Conservation (phyloP, 2,329 filamentous ascomycete genomes). For the Aspergillus sp. region DNA sequence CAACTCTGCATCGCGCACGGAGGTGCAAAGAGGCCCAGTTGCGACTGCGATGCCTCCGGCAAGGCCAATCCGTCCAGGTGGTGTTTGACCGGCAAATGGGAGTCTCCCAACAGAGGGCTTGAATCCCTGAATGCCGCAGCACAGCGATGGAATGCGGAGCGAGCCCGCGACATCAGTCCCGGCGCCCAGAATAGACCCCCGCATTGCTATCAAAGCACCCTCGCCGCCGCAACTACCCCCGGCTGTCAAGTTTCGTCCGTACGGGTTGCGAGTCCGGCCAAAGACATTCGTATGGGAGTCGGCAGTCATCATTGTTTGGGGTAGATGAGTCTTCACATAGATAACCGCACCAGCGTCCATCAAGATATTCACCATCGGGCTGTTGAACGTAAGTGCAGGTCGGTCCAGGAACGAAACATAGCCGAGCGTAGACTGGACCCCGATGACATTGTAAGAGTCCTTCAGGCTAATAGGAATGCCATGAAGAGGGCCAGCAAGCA, state of each 20-base stretch:
- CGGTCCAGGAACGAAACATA: slow-evolving; percentile 61
- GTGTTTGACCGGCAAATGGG: slow-evolving; percentile 50
- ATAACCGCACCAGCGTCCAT: slow-evolving; percentile 61
- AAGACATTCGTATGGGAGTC: slow-evolving; percentile 57
- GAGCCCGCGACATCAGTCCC: slow-evolving; percentile 59
- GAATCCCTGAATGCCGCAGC: slow-evolving; percentile 50
- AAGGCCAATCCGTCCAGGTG: slow-evolving; percentile 14
- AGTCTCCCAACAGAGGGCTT: slow-evolving; percentile 48
- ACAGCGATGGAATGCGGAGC: slow-evolving; percentile 49
- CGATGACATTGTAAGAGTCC: slow-evolving; percentile 48
- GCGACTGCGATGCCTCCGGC: slow-evolving; percentile 19
- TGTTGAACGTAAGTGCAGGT: slow-evolving; percentile 53
- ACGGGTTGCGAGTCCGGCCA: slow-evolving; percentile 62
- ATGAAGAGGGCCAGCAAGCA: slow-evolving; percentile 59
- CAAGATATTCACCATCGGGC: slow-evolving; percentile 58
- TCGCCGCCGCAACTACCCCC: slow-evolving; percentile 69
- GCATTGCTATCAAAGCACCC: slow-evolving; percentile 58
- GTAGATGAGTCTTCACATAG: slow-evolving; percentile 69
- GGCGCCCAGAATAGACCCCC: slow-evolving; percentile 58
- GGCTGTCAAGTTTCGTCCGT: slow-evolving; percentile 57
- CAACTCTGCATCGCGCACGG: slow-evolving; percentile 16
- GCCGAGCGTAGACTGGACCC: slow-evolving; percentile 56
- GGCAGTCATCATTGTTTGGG: slow-evolving; percentile 53
- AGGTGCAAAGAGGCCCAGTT: slow-evolving; percentile 22
- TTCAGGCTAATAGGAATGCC: slow-evolving; percentile 60